Evolutionary conservation across 1,284 basidiomycete genomes (phyloP).

Genomic region (Inonotus obliquus): DNA sequence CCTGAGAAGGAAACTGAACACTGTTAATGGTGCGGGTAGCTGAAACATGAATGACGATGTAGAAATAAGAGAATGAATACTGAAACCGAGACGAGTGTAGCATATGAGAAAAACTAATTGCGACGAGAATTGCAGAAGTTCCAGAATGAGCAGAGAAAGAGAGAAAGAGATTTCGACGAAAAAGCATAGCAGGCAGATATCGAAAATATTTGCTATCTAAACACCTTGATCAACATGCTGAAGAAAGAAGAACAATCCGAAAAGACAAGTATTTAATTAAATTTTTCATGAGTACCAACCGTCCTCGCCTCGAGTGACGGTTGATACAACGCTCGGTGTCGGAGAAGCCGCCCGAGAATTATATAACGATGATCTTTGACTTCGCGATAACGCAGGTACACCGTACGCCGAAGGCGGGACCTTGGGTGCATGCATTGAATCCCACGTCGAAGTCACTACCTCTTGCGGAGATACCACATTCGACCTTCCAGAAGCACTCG

Average conservation of each 20-base stretch:
- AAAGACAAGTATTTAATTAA: conserved; percentile 7
- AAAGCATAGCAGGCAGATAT: not conserved
- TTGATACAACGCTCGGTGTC: conserved; percentile 67
- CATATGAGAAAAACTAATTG: not conserved
- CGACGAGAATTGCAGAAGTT: not conserved
- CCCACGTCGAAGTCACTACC: conserved; percentile 55
- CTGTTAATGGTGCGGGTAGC: too few relatives aligned
- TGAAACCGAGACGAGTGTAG: not conserved
- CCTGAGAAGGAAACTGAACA: too few relatives aligned
- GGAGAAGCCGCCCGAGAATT: conserved; percentile 52
- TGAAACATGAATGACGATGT: not conserved
- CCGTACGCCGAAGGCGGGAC: conserved; percentile 24
- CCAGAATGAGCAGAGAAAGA: not conserved
- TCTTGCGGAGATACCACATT: conserved; percentile 38
- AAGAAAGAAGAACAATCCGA: not conserved
- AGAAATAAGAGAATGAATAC: too few relatives aligned
- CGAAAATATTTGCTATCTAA: not conserved
- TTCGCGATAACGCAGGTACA: conserved; percentile 37
- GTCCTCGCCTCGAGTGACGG: conserved; percentile 60
- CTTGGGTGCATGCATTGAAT: conserved; percentile 69
- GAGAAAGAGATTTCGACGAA: not conserved
- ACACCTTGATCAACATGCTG: not conserved
- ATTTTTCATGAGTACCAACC: conserved; percentile 65
- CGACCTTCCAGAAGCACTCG: conserved; percentile 24
- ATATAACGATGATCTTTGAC: conserved; percentile 26